These are phyloP conservation scores for Colletotrichum australisinense DNA, from an alignment of 2,329 filamentous ascomycete species.

Conservation along the genomic window DNA sequence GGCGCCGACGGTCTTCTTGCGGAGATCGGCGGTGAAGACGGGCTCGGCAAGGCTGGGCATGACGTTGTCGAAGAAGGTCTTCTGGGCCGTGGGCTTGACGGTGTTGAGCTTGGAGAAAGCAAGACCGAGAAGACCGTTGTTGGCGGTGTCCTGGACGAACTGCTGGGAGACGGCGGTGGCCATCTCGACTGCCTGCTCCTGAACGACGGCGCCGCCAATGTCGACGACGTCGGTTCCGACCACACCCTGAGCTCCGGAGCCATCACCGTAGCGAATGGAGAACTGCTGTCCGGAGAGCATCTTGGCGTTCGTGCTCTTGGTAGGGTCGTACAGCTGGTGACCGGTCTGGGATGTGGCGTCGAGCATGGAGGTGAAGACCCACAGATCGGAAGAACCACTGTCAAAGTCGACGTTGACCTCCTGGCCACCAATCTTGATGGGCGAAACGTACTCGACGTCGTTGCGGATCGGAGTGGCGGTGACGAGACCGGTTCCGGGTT, in stretches of 20 bases:
- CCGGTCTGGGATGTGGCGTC: conserved; percentile 53
- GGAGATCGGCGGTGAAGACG: conserved; percentile 78
- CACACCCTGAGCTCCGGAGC: conserved; percentile 69
- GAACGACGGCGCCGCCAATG: conserved; percentile 72
- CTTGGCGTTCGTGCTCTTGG: conserved; percentile 48
- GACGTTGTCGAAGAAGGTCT: conserved; percentile 81
- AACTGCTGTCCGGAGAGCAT: conserved; percentile 61
- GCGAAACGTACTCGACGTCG: conserved; percentile 77
- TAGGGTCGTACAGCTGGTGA: conserved; percentile 58
- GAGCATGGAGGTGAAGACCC: conserved; percentile 76
- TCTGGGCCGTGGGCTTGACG: conserved; percentile 70
- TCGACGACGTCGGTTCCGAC: conserved; percentile 76
- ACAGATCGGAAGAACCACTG: conserved; percentile 81
- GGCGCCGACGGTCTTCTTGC: conserved; percentile 67
- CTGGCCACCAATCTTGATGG: conserved; percentile 77
- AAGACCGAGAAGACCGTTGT: conserved; percentile 77
- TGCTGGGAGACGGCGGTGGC: conserved; percentile 67
- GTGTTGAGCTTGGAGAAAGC: conserved; percentile 75
- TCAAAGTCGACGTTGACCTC: conserved; percentile 78
- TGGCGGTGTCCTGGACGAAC: conserved; percentile 70
- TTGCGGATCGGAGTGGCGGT: conserved; percentile 72
- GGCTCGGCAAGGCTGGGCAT: conserved; percentile 70
- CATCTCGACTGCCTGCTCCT: conserved; percentile 74
- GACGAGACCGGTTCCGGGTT: conserved; percentile 63
- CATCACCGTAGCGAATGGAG: conserved; percentile 76